phyloP scores from a whole-genome alignment of 331 rosid genomes.

The Stylosanthes scabra region DNA sequence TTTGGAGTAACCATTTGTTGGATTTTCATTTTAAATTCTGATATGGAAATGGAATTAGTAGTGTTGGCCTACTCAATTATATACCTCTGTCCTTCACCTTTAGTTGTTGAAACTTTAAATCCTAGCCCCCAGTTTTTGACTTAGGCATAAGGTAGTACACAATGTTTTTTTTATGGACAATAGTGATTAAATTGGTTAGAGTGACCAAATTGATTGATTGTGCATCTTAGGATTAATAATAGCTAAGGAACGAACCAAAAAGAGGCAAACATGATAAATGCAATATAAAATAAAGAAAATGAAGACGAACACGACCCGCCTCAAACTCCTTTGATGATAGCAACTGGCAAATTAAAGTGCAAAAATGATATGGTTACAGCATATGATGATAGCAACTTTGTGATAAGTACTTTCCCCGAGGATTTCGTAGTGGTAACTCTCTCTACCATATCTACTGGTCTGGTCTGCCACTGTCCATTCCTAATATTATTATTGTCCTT shows the following conservation, averaged over 20 bases:
- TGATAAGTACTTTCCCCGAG: conserved; percentile 40
- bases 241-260: too few relatives aligned
- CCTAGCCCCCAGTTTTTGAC: conserved; percentile 25
- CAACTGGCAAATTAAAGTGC: not conserved
- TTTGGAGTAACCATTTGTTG: not conserved
- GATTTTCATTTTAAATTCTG: not conserved
- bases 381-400: conserved; percentile 12
- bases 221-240: too few relatives aligned
- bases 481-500: conserved; percentile 28
- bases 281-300: not conserved
- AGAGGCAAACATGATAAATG: too few relatives aligned
- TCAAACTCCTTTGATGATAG: not conserved
- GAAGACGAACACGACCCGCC: not conserved
- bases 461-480: conserved; percentile 48
- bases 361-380: not conserved
- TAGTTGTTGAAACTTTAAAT: conserved; percentile 40
- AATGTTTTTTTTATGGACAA: too few relatives aligned
- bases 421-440: conserved; percentile 42
- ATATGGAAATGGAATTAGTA: conserved; percentile 27
- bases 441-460: conserved; percentile 41
- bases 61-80: conserved; percentile 17
- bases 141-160: not conserved
- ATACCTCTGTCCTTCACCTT: conserved; percentile 26
- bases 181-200: too few relatives aligned
- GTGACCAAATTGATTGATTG: too few relatives aligned